A percentile compares a stretch with the other conserved stretches of the same genome.
phyloP scores from a whole-genome alignment of 257 asterid species.

The Rubia yunnanensis region DNA sequence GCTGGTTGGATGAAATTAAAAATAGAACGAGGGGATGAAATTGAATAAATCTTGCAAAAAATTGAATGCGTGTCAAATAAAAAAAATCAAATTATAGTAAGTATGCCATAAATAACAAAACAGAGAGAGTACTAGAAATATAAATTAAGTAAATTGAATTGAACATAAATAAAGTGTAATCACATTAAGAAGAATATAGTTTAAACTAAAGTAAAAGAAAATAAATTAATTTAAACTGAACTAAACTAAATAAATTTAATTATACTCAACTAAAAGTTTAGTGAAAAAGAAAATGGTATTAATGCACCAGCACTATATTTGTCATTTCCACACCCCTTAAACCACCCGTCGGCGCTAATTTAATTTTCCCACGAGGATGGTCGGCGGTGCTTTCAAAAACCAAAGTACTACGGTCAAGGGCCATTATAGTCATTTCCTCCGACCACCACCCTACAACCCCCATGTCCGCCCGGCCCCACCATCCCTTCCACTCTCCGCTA shows the following conservation, averaged over 20 bases:
- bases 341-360: constrained; percentile 17
- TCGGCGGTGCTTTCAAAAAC: not conserved
- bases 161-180: no score
- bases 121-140: no score
- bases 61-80: no score
- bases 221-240: not conserved
- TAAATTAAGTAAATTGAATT: no score
- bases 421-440: constrained; percentile 25
- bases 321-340: constrained; percentile 19
- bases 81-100: no score
- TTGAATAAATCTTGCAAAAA: no score
- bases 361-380: constrained; percentile 32
- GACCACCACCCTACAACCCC: not conserved
- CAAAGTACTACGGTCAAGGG: constrained; percentile 4
- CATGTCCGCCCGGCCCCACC: constrained; percentile 8
- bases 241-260: not conserved
- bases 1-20: no score
- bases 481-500: constrained; percentile 17
- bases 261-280: not conserved
- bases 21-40: no score
- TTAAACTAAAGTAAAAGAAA: no score
- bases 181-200: no score
- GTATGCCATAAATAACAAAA: no score
- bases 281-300: not conserved
- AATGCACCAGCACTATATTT: constrained; percentile 15